Base-by-base conservation (phyloP, 2,329 filamentous ascomycete species). In the Dendryphion nanum region DNA sequence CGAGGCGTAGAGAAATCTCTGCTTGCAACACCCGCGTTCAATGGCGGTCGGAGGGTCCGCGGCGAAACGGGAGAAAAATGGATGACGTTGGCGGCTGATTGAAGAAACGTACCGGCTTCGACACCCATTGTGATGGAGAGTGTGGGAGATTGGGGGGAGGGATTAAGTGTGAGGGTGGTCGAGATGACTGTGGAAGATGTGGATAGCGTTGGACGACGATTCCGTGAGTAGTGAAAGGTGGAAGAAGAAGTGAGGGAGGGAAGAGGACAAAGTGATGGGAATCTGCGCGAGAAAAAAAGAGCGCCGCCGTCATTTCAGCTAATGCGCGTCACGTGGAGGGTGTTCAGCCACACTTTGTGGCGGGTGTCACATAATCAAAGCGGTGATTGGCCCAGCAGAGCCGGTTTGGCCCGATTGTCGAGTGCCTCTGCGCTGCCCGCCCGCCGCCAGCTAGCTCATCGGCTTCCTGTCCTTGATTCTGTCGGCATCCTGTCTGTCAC, bases 61-160 rank as follows among this genome's bases (percentile, higher is more conserved):
- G 46, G 47, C 47, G 33, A 50, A 28, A 36, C 32, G 38, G 39
- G 20, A 33, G 40, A 18, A 33, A 30, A 26, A 32, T 52, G 48
- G 41, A 60, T 61, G 59, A 57, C 61, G 55, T 62, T 48, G 48
- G 49, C 33, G 48, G 50, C 44, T 43, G 33, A 35, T 29, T 43
- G 36, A 42, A 38, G 40, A 21, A 53, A 64, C 64, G 40, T 65
- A 68, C 64, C 64, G 35, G 50, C 38, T 51, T 63, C 61, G 59
- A 63, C 63, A 58, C 62, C 63, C 64, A 68, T 68, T 60, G 42
- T 66, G 61, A 51, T 37, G 48, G 47, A 41, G 39, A 40, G 31
- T 19, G 31, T 2, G 40, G 37, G 42, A 29, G 37, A 26, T 26
- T 8, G 23, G 42, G 44, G 44, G 44, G 15, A 38, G 42, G 37